These are phyloP conservation scores for Trichoderma koningiopsis DNA, from an alignment of 2,329 filamentous ascomycete genomes.

Conservation along the genomic window DNA sequence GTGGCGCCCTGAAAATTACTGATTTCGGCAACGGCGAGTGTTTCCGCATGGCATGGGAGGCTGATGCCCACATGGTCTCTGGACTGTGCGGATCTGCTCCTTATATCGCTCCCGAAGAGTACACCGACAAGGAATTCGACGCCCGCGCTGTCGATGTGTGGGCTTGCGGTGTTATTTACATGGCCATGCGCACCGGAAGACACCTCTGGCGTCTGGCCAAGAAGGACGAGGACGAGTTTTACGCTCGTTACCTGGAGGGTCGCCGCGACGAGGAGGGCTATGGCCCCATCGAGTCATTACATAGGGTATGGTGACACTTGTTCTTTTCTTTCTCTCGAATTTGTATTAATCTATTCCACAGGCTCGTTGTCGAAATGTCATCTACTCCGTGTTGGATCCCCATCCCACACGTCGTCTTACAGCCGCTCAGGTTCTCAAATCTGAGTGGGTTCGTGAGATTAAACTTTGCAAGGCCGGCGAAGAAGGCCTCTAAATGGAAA, in stretches of 20 bases:
- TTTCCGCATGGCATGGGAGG: slow-evolving; percentile 99
- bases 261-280: slow-evolving; percentile 94
- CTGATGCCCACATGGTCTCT: slow-evolving; percentile 96
- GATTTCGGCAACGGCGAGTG: slow-evolving; percentile 99
- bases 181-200: slow-evolving; percentile 97
- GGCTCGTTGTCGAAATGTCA: slow-evolving; percentile 97
- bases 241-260: slow-evolving; percentile 89
- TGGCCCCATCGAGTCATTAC: slow-evolving; percentile 90
- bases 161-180: slow-evolving; percentile 98
- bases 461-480: slow-evolving; percentile 95
- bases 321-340: background rate
- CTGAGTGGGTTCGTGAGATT: slow-evolving; percentile 97
- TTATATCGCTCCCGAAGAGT: slow-evolving; percentile 97
- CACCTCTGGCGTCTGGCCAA: slow-evolving; percentile 97
- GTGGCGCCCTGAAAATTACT: slow-evolving; percentile 93
- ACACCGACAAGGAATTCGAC: slow-evolving; percentile 92
- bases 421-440: slow-evolving; percentile 94
- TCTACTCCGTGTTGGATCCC: slow-evolving; percentile 96
- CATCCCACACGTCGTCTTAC: slow-evolving; percentile 91
- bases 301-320: slow-evolving; percentile 70
- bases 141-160: slow-evolving; percentile 97
- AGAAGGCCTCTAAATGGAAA: slow-evolving; percentile 72
- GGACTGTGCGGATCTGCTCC: slow-evolving; percentile 95
- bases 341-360: slow-evolving; percentile 41
- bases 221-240: slow-evolving; percentile 97